Conservation (phyloP, 352 stramenopile genomes). For the Pythium myriotylum region DNA sequence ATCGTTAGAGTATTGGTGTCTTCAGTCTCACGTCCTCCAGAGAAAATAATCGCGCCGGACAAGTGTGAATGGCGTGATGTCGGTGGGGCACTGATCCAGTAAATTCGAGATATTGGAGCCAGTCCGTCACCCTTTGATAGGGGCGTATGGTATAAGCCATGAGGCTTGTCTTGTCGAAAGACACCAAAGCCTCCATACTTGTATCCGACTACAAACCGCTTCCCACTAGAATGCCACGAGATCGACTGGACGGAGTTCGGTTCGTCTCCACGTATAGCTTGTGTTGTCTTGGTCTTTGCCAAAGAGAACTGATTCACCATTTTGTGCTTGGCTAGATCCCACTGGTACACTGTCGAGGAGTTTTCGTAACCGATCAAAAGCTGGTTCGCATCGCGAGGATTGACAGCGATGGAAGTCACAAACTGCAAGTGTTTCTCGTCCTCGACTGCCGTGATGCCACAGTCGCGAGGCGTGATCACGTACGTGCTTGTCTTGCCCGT, state of each 20-base stretch:
- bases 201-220: slow-evolving; percentile 74
- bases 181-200: slow-evolving; percentile 61
- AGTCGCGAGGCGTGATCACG: slow-evolving; percentile 53
- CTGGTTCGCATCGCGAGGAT: slow-evolving; percentile 66
- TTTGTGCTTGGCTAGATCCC: slow-evolving; percentile 72
- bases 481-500: slow-evolving; percentile 73
- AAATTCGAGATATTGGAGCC: slow-evolving; percentile 45
- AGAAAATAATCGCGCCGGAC: slow-evolving; percentile 55
- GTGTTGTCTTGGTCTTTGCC: slow-evolving; percentile 15
- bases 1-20: slow-evolving; percentile 45
- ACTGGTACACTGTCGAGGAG: slow-evolving; percentile 50
- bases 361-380: slow-evolving; percentile 67
- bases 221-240: slow-evolving; percentile 78
- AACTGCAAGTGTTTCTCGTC: slow-evolving; percentile 30
- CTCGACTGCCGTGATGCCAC: slow-evolving; percentile 31
- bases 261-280: background rate
- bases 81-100: slow-evolving; percentile 69
- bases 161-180: slow-evolving; percentile 59
- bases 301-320: slow-evolving; percentile 36
- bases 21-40: slow-evolving; percentile 30
- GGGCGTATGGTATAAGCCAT: slow-evolving; percentile 33
- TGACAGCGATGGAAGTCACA: slow-evolving; percentile 53
- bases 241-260: slow-evolving; percentile 59
- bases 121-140: background rate
- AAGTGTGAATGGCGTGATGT: slow-evolving; percentile 51